Percentiles rank a stretch among this genome's conserved stretches.
Evolutionary conservation across 2,329 filamentous ascomycete genomes (phyloP).

Genomic region (Stagonosporopsis rhizophila): DNA sequence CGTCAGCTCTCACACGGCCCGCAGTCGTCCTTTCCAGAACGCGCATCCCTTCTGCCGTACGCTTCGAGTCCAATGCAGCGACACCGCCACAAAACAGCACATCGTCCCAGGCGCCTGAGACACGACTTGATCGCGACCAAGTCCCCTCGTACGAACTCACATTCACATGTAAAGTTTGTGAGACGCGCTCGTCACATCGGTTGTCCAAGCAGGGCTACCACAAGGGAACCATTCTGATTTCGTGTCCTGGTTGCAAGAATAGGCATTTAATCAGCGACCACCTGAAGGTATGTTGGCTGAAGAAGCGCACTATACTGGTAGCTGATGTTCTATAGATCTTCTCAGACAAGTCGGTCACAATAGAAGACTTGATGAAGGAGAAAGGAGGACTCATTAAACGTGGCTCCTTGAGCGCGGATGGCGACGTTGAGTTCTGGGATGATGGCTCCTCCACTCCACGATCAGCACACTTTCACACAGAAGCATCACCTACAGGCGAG

Average conservation of each 20-base stretch:
- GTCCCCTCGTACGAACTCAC: constrained; percentile 81
- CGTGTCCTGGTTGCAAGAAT: constrained; percentile 84
- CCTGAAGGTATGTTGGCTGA: constrained; percentile 61
- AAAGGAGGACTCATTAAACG: constrained; percentile 77
- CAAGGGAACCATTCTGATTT: constrained; percentile 84
- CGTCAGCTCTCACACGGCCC: constrained; percentile 29
- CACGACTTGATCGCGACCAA: constrained; percentile 48
- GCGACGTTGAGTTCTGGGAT: constrained; percentile 93
- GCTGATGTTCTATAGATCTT: constrained; percentile 64
- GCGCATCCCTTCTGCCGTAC: constrained; percentile 22
- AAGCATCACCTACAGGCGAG: constrained; percentile 35
- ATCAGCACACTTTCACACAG: constrained; percentile 44
- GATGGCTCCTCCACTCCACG: constrained; percentile 62
- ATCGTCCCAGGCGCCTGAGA: constrained; percentile 41
- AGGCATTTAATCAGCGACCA: constrained; percentile 93
- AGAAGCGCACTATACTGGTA: background rate
- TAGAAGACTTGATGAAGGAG: constrained; percentile 79
- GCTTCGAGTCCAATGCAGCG: constrained; percentile 38
- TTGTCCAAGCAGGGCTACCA: constrained; percentile 97
- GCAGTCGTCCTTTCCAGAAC: constrained; percentile 19
- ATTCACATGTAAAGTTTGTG: constrained; percentile 92
- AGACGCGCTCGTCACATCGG: constrained; percentile 78
- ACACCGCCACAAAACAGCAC: constrained; percentile 30
- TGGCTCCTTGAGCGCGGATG: constrained; percentile 74
- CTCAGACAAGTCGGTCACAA: constrained; percentile 70